These are phyloP conservation scores for Leccinum brunneo-olivaceum DNA, from an alignment of 1,284 basidiomycete genomes.

Conservation along the genomic window DNA sequence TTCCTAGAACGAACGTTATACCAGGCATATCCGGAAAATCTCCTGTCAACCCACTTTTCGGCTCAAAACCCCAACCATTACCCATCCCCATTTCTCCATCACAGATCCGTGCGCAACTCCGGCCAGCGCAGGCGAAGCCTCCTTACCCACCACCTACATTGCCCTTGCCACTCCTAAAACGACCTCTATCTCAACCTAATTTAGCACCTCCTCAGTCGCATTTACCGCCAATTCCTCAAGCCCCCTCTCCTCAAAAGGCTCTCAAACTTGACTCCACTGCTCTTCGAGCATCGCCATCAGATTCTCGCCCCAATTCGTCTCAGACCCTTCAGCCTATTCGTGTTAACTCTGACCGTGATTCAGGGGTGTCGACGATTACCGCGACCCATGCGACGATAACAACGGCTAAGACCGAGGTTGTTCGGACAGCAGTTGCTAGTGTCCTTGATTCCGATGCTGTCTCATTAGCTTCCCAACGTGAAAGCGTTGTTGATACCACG, in stretches of 20 bases:
- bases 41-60: conserved; percentile 22
- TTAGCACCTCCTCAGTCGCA: conserved; percentile 6
- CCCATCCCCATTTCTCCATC: conserved; percentile 26
- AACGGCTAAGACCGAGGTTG: conserved; percentile 29
- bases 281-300: conserved; percentile 2
- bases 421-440: conserved; percentile 43
- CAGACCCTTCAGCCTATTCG: conserved; percentile 15
- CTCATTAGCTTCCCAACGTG: conserved; percentile 16
- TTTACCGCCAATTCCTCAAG: conserved; percentile 8
- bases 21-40: conserved; percentile 23
- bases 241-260: conserved; percentile 6
- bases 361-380: conserved; percentile 44
- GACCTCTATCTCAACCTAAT: conserved; percentile 11
- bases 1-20: conserved; percentile 19
- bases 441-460: conserved; percentile 32
- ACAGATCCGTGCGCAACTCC: conserved; percentile 27
- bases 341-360: conserved; percentile 36
- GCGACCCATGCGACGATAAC: conserved; percentile 43
- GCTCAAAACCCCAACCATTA: conserved; percentile 22
- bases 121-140: conserved; percentile 23
- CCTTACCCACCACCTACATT: conserved; percentile 14
- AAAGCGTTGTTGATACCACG: conserved; percentile 10
- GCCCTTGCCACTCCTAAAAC: conserved; percentile 21
- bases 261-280: conserved; percentile 1
- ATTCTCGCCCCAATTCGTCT: conserved; percentile 16